phyloP scores from a whole-genome alignment of 2,329 filamentous ascomycete species.

The Stachybotrys chartarum region DNA sequence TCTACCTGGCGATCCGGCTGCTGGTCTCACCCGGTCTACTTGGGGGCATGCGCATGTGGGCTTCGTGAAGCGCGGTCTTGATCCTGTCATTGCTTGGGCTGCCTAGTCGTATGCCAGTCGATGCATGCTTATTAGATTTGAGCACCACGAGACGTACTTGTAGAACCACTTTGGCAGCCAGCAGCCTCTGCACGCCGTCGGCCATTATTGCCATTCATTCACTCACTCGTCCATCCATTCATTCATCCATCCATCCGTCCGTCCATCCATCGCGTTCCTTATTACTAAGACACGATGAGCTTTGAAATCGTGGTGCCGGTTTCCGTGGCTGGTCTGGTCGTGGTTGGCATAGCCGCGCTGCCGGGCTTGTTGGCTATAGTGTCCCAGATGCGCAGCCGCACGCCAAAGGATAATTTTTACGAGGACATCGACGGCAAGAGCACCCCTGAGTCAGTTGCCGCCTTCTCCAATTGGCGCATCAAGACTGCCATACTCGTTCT shows the following conservation, averaged over 20 bases:
- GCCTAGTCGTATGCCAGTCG: not conserved
- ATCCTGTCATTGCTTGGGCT: not conserved
- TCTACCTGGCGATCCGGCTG: not conserved
- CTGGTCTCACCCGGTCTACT: not conserved
- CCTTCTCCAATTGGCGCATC: slow-evolving; percentile 54
- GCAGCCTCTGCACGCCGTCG: not conserved
- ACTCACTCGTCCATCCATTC: no score
- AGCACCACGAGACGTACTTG: not conserved
- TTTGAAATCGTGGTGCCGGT: slow-evolving; percentile 12
- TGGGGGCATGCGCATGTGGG: not conserved
- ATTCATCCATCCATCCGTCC: no score
- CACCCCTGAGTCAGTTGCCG: slow-evolving; percentile 52
- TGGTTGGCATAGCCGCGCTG: slow-evolving; percentile 27
- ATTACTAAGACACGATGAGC: not conserved
- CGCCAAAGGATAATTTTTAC: slow-evolving; percentile 44
- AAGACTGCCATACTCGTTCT: slow-evolving; percentile 48
- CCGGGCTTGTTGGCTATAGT: slow-evolving; percentile 27
- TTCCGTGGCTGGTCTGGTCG: slow-evolving; percentile 23
- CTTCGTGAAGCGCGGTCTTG: no score
- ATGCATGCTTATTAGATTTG: not conserved
- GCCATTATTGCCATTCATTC: no score
- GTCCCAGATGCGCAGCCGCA: slow-evolving; percentile 24
- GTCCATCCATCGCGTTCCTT: not conserved
- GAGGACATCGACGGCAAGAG: slow-evolving; percentile 64
- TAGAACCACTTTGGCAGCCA: slow-evolving; percentile 2